These are phyloP conservation scores for Ustilago sp. DNA, from an alignment of 1,284 basidiomycete species.

Conservation along the genomic window DNA sequence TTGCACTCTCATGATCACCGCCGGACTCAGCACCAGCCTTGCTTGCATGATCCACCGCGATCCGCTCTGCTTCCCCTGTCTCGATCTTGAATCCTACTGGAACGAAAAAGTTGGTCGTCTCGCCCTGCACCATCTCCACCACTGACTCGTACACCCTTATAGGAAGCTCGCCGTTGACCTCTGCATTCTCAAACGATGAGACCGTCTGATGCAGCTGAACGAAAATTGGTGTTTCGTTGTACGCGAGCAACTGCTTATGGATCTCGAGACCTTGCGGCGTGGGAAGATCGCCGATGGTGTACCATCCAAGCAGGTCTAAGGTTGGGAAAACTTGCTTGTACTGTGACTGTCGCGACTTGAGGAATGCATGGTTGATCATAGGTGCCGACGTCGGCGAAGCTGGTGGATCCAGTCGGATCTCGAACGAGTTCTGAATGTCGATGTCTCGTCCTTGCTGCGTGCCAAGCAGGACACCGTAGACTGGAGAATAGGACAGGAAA, in stretches of 20 bases:
- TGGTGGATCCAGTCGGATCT: conserved; percentile 75
- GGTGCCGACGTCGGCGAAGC: conserved; percentile 8
- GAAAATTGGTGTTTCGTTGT: conserved; percentile 72
- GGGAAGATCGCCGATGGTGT: conserved; percentile 82
- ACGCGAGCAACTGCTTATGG: conserved; percentile 78
- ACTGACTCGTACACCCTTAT: conserved; percentile 60
- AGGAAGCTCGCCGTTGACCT: conserved; percentile 55
- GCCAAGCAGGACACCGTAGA: conserved; percentile 92
- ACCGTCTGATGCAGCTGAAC: conserved; percentile 71
- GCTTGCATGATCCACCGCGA: conserved; percentile 95
- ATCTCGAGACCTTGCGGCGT: conserved; percentile 80
- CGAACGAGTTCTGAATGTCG: conserved; percentile 96
- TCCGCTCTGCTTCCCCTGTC: conserved; percentile 96
- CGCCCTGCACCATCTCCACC: conserved; percentile 52
- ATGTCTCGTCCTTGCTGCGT: conserved; percentile 92
- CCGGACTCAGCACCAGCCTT: conserved; percentile 81
- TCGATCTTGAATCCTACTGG: conserved; percentile 87
- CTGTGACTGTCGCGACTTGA: conserved; percentile 85
- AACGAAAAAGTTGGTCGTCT: conserved; percentile 73
- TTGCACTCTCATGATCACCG: conserved; percentile 74
- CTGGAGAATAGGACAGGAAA: conserved; percentile 66
- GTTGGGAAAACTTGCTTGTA: conserved; percentile 99
- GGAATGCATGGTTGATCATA: conserved; percentile 72
- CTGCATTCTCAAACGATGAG: conserved; percentile 31
- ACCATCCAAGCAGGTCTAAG: conserved; percentile 96